Percentiles rank a stretch among this genome's conserved stretches.
Conservation (phyloP, 805 yeast genomes). For the Danielozyma ontarioensis region DNA sequence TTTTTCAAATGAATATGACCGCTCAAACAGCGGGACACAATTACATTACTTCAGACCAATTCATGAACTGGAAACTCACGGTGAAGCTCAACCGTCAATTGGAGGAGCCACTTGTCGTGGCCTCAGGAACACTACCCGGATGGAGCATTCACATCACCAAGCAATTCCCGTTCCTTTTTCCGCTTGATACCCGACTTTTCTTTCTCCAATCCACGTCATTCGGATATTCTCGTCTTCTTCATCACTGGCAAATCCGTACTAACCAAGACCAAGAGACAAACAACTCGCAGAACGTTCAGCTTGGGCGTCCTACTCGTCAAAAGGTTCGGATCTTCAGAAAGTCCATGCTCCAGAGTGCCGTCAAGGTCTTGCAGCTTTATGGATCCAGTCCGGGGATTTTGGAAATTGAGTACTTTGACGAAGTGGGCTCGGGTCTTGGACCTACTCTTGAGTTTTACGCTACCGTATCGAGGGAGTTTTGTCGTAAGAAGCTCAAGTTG, state of each 20-base stretch:
- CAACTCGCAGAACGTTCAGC: conserved; percentile 35
- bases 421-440: conserved; percentile 94
- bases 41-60: conserved; percentile 23
- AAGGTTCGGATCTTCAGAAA: conserved; percentile 74
- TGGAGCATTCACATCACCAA: conserved; percentile 79
- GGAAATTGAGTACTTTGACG: conserved; percentile 84
- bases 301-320: conserved; percentile 75
- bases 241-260: conserved; percentile 60
- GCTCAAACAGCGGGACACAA: conserved; percentile 7
- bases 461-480: conserved; percentile 68
- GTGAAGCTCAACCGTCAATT: conserved; percentile 83
- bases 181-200: conserved; percentile 71
- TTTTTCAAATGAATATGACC: conserved; percentile 36
- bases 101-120: conserved; percentile 85
- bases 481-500: conserved; percentile 48
- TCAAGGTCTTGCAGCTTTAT: conserved; percentile 69
- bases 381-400: conserved; percentile 76
- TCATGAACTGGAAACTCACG: conserved; percentile 74
- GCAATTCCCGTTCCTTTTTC: conserved; percentile 75
- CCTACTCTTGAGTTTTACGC: conserved; percentile 95
- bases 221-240: conserved; percentile 81
- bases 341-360: conserved; percentile 67
- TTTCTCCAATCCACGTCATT: conserved; percentile 85
- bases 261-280: conserved; percentile 33
- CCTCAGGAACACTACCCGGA: conserved; percentile 77